Conservation (phyloP, 768 basidiomycete species). For the Xerocomus potaroensis region DNA sequence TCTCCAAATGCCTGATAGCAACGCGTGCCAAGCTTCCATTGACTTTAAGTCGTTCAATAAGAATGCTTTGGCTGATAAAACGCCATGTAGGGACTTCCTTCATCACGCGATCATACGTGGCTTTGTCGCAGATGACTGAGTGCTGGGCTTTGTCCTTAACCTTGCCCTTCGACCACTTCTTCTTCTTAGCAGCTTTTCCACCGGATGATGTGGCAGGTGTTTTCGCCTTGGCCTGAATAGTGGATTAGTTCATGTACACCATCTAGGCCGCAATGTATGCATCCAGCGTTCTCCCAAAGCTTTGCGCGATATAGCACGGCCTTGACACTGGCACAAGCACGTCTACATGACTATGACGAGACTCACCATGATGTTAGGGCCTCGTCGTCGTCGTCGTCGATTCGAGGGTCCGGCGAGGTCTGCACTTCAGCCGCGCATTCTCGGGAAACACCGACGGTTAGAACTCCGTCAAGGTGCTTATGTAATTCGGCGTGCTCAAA, state of each 20-base stretch:
- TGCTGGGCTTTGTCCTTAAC: constrained; percentile 99
- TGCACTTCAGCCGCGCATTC: background rate
- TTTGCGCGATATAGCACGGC: background rate
- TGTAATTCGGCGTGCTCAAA: constrained; percentile 13
- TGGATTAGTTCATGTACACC: constrained; percentile 8
- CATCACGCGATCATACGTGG: constrained; percentile 87
- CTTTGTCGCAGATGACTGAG: constrained; percentile 92
- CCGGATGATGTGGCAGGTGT: constrained; percentile 61
- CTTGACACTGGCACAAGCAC: background rate
- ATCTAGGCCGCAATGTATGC: constrained; percentile 16
- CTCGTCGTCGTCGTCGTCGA: constrained; percentile 21
- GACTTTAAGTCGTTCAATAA: constrained; percentile 97
- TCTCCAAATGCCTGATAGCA: constrained; percentile 89
- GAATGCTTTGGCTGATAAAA: constrained; percentile 95
- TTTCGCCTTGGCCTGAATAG: constrained; percentile 71
- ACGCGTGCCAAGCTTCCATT: constrained; percentile 91
- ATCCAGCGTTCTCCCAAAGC: constrained; percentile 22
- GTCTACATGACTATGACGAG: background rate
- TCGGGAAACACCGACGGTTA: constrained; percentile 21
- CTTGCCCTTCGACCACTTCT: constrained; percentile 99
- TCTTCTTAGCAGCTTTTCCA: constrained; percentile 95
- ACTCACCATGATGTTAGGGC: constrained; percentile 30
- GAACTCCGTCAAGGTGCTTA: constrained; percentile 22
- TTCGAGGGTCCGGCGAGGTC: constrained; percentile 6
- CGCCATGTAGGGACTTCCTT: constrained; percentile 99